These are phyloP conservation scores for Penicillium sp. DNA, from an alignment of 2,329 filamentous ascomycete species.

Conservation along the genomic window DNA sequence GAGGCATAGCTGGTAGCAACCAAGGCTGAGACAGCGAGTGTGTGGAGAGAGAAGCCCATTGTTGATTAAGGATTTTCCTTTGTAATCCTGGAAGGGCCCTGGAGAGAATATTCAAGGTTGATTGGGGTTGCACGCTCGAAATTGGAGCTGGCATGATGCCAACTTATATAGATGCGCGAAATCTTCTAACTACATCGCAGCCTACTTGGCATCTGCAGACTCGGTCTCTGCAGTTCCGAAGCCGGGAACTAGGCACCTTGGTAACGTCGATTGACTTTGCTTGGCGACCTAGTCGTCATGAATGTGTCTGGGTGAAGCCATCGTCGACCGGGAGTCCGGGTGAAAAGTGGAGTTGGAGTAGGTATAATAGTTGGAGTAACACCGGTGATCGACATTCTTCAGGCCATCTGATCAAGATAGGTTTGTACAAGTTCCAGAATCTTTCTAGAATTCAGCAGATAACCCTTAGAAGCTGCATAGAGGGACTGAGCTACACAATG, in stretches of 20 bases:
- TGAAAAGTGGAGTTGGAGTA: background rate
- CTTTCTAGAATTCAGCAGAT: background rate
- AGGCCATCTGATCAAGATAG: background rate
- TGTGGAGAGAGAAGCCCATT: constrained; percentile 19
- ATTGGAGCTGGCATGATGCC: background rate
- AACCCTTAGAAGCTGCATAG: background rate
- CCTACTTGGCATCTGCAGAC: background rate
- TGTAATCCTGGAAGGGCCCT: background rate
- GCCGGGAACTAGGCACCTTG: background rate
- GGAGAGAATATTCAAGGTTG: background rate
- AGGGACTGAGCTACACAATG: background rate
- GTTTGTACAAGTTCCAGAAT: background rate
- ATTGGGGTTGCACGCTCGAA: background rate
- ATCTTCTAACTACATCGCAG: background rate
- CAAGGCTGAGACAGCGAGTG: constrained; percentile 19
- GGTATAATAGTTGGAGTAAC: background rate
- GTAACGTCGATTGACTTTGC: background rate
- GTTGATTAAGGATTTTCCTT: background rate
- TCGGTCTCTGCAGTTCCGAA: background rate
- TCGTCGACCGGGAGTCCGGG: background rate
- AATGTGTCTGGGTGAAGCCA: background rate
- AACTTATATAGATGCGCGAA: background rate
- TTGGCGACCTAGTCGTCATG: constrained; percentile 1
- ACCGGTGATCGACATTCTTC: background rate
- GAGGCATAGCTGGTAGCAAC: constrained; percentile 22